These are phyloP conservation scores for Cryphonectria naterciae DNA, from an alignment of 2,329 filamentous ascomycete species.

Conservation along the genomic window DNA sequence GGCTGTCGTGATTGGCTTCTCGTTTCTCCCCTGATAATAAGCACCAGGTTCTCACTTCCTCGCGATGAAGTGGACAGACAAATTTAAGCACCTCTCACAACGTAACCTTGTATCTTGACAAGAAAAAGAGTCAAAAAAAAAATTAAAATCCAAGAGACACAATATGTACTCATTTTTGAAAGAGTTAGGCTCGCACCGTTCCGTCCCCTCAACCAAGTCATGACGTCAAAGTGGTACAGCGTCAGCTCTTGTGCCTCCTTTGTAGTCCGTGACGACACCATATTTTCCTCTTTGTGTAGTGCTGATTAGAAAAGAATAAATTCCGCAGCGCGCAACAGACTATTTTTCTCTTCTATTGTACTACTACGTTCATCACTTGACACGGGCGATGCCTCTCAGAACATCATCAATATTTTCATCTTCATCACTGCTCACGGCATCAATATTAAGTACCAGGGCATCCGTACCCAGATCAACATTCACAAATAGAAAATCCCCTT, in stretches of 20 bases:
- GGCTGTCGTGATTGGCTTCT: too few species aligned
- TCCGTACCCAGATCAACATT: background rate
- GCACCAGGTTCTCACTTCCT: too few species aligned
- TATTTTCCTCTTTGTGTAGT: background rate
- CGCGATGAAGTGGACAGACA: too few species aligned
- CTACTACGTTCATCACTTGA: background rate
- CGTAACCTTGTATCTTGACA: background rate
- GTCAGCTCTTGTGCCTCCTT: background rate
- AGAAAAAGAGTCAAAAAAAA: background rate
- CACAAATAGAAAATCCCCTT: background rate
- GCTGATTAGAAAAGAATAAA: background rate
- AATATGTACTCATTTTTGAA: background rate
- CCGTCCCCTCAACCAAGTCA: background rate
- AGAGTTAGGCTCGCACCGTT: background rate
- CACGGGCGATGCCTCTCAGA: constrained; percentile 23
- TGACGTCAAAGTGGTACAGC: constrained; percentile 10
- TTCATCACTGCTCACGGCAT: background rate
- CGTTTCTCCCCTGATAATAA: too few species aligned
- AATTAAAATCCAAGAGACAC: background rate
- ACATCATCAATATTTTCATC: background rate
- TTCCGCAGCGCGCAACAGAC: background rate
- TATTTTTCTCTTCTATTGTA: background rate
- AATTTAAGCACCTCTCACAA: background rate
- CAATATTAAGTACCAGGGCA: background rate
- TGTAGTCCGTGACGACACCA: constrained; percentile 11